phyloP scores from a whole-genome alignment of 179 eudicot species.

The Actinidia arguta region DNA sequence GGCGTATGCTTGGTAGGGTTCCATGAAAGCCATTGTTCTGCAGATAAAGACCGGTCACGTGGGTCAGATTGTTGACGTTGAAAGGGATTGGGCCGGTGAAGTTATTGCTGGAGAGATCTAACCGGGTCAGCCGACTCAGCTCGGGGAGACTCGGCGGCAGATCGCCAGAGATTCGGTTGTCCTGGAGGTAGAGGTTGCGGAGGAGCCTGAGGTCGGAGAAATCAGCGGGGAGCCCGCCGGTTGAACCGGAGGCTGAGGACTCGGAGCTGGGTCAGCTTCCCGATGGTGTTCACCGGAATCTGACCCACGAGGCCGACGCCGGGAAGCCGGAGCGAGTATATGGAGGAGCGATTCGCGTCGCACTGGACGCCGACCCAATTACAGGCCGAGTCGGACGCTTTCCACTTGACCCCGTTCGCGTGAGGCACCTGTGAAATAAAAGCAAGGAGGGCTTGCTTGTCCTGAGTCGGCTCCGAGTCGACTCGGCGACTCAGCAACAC shows the following conservation, averaged over 20 bases:
- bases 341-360: constrained; percentile 42
- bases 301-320: constrained; percentile 72
- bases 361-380: constrained; percentile 79
- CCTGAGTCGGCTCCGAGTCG: constrained; percentile 65
- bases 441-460: constrained; percentile 66
- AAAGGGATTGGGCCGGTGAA: constrained; percentile 76
- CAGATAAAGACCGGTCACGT: constrained; percentile 53
- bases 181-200: constrained; percentile 70
- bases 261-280: constrained; percentile 62
- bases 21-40: constrained; percentile 71
- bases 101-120: constrained; percentile 70
- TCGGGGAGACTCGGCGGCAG: constrained; percentile 62
- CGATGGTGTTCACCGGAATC: constrained; percentile 67
- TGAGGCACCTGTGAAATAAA: constrained; percentile 63
- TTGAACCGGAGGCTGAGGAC: constrained; percentile 75
- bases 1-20: constrained; percentile 58
- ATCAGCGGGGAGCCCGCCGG: constrained; percentile 66
- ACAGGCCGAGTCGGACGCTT: constrained; percentile 60
- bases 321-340: constrained; percentile 61
- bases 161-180: constrained; percentile 60
- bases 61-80: constrained; percentile 63
- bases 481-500: constrained; percentile 21
- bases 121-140: constrained; percentile 53
- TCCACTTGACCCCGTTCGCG: constrained; percentile 61
- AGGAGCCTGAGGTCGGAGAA: constrained; percentile 60